Evolutionary conservation across 805 yeast species (phyloP), one percentile per base, ranked within the genome.

Genomic region (Tetrapisispora namnaoensis): DNA sequence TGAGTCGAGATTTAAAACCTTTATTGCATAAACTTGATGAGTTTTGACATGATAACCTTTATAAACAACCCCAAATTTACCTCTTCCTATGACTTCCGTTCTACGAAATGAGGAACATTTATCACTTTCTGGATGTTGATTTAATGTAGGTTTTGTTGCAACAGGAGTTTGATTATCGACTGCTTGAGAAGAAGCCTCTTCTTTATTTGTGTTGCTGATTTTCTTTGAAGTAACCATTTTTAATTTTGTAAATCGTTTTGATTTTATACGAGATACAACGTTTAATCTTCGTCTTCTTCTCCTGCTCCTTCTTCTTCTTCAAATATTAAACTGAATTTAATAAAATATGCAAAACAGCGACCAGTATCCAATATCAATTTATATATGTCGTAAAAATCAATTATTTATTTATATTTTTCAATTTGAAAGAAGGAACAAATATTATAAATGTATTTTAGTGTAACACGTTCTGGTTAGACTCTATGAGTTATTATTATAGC

Each of bases 41-140:
- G 95, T 83, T 49, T 77, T 77, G 37, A 77, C 67, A 58, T 83
- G 78, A 47, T 76, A 70, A 20, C 95, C 99, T 64, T 89, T 90
- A 67, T 91, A 93, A 4, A 93, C 99, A 24, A 90, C 83, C 42
- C 99, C 99, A 67, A 93, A 93, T 70, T 89, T 93, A 21, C 99
- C 99, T 50, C 95, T 77, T 9, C 99, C 99, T 14, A 95, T 84
- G 34, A 89, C 82, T 67, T 93, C 97, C 14, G 91, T 83, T 43
- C 96, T 76, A 59, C 83, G 82, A 68, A 82, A 89, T 48, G 77
- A 56, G 45, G 65, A 61, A 16, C 63, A 58, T 4, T 70, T 67
- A 48, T 63, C 65, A 34, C 39, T 27, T 22, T 45, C 40, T 17
- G 13, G 4, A 5, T 17, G 4, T 32, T 42, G 17, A 8, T 37